Evolutionary conservation across 139 green algal species (phyloP).

Genomic region (Limnomonas spitsbergensis): DNA sequence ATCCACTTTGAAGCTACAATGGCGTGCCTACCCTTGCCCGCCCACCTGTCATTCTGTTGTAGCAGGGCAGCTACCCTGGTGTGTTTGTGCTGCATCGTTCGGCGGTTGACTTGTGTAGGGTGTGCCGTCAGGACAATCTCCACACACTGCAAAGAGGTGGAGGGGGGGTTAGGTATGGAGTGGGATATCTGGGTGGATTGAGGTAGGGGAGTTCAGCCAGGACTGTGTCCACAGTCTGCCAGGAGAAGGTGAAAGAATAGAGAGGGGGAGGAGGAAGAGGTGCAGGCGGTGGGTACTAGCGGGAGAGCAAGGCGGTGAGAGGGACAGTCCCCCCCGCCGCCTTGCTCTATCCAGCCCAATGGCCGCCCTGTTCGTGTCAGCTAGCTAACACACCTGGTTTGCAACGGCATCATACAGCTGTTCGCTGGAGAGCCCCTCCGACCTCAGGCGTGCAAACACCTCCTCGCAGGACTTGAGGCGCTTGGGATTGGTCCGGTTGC

Average conservation of each 20-base stretch:
- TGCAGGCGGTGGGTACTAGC: not conserved
- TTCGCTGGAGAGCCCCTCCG: constrained; percentile 60
- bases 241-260: no score
- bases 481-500: constrained; percentile 49
- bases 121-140: constrained; percentile 92
- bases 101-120: constrained; percentile 78
- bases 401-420: constrained; percentile 67
- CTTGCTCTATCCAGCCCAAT: no score
- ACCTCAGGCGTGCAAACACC: constrained; percentile 64
- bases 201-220: constrained; percentile 92
- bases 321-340: no score
- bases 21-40: no score
- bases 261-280: not conserved
- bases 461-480: constrained; percentile 62
- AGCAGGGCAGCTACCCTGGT: constrained; percentile 75
- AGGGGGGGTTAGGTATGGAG: no score
- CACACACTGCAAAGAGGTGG: constrained; percentile 38
- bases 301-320: no score
- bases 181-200: no score
- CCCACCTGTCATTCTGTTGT: constrained; percentile 68
- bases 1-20: no score
- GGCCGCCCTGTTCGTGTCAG: no score
- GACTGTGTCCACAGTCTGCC: constrained; percentile 76
- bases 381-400: constrained; percentile 66
- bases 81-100: constrained; percentile 90